A percentile compares a stretch with the other conserved stretches of the same genome.
Conservation (phyloP, 805 yeast genomes). For the Blastobotrys attinorum region DNA sequence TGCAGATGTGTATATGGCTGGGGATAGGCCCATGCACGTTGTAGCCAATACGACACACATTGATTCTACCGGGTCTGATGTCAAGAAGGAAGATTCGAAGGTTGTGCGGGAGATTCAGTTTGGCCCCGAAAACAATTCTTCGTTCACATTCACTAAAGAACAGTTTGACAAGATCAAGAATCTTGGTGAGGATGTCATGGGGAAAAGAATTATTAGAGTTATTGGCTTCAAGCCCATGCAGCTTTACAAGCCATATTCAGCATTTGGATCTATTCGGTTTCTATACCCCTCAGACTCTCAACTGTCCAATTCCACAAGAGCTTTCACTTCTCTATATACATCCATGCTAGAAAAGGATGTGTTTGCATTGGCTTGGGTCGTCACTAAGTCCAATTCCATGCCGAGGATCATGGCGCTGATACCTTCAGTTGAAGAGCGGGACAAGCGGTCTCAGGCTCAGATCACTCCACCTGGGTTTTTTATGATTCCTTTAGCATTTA, state of each 20-base stretch:
- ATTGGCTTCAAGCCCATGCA: constrained; percentile 54
- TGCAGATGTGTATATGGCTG: constrained; percentile 46
- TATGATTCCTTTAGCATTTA: constrained; percentile 59
- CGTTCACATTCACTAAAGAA: constrained; percentile 33
- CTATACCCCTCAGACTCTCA: constrained; percentile 60
- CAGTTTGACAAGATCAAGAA: constrained; percentile 30
- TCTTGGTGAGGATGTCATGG: constrained; percentile 32
- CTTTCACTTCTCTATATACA: constrained; percentile 61
- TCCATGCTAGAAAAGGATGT: constrained; percentile 43
- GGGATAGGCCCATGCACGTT: constrained; percentile 37
- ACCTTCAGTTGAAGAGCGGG: constrained; percentile 29
- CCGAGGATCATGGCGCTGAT: constrained; percentile 55
- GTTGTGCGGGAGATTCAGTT: constrained; percentile 34
- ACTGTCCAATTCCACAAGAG: constrained; percentile 53
- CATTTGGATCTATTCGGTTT: constrained; percentile 48
- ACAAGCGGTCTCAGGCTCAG: background rate
- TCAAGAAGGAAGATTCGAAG: constrained; percentile 26
- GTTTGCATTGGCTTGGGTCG: constrained; percentile 70
- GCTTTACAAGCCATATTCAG: constrained; percentile 41
- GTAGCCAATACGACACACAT: constrained; percentile 28
- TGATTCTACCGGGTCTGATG: constrained; percentile 38
- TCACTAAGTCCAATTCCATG: constrained; percentile 41
- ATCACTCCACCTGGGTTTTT: constrained; percentile 63
- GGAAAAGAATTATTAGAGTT: constrained; percentile 39
- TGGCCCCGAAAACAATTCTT: constrained; percentile 31